Evolutionary conservation across 2,329 filamentous ascomycete species (phyloP).

Genomic region (Colletotrichum gigasporum): DNA sequence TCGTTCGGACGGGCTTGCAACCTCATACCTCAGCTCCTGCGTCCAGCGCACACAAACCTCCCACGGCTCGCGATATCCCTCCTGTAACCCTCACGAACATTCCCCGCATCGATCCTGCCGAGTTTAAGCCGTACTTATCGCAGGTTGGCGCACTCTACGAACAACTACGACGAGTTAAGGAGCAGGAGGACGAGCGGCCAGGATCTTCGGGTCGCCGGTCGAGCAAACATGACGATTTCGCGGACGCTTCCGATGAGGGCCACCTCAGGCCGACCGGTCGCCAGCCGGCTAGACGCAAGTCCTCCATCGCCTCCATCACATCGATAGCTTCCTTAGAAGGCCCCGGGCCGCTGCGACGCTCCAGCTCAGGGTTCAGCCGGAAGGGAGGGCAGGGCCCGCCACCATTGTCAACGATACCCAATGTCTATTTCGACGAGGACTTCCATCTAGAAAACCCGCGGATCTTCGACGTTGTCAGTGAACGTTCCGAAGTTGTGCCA

Average conservation of each 20-base stretch:
- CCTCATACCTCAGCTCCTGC: constrained; percentile 77
- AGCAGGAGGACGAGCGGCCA: constrained; percentile 71
- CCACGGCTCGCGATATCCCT: constrained; percentile 89
- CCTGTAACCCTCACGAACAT: constrained; percentile 93
- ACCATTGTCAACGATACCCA: constrained; percentile 90
- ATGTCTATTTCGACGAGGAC: constrained; percentile 92
- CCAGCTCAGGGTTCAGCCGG: constrained; percentile 60
- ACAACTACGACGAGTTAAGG: constrained; percentile 84
- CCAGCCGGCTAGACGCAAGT: constrained; percentile 48
- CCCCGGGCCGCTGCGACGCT: constrained; percentile 52
- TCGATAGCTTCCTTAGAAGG: constrained; percentile 61
- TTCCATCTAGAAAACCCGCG: constrained; percentile 96
- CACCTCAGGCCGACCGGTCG: constrained; percentile 57
- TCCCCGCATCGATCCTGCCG: constrained; percentile 78
- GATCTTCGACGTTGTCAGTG: constrained; percentile 96
- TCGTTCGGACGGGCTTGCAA: constrained; percentile 86
- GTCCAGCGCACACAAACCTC: constrained; percentile 81
- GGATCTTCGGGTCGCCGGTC: constrained; percentile 41
- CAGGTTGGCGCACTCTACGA: constrained; percentile 91
- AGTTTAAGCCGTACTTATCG: constrained; percentile 85
- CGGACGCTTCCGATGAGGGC: constrained; percentile 51
- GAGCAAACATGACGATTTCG: constrained; percentile 53
- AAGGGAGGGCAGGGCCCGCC: constrained; percentile 78
- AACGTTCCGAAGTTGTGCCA: constrained; percentile 94
- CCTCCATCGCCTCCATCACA: constrained; percentile 55